phyloP scores from a whole-genome alignment of 2,329 filamentous ascomycete species.

The Trichophyton verrucosum region DNA sequence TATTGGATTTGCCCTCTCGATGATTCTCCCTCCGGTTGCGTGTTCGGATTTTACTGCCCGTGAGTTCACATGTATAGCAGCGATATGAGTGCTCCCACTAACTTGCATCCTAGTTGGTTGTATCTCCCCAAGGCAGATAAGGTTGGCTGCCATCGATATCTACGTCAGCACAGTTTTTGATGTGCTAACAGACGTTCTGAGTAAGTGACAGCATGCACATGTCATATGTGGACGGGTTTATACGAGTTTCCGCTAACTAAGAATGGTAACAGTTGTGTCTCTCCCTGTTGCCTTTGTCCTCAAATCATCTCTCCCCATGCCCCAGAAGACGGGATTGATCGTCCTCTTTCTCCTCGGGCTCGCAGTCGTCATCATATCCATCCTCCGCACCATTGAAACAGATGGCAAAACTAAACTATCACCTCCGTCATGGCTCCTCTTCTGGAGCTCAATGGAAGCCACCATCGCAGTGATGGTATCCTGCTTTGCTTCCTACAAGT shows the following conservation, averaged over 20 bases:
- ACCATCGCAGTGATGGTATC: slow-evolving; percentile 10
- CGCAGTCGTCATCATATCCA: slow-evolving; percentile 5
- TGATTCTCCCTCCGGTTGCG: slow-evolving; percentile 2
- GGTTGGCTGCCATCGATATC: not conserved
- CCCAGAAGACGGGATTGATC: slow-evolving; percentile 8
- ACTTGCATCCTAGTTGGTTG: not conserved
- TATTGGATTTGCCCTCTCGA: not conserved
- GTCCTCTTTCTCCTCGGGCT: slow-evolving; percentile 7
- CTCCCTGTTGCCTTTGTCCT: slow-evolving; percentile 9
- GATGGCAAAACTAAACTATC: slow-evolving; percentile 1
- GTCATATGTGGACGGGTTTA: not conserved
- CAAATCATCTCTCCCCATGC: slow-evolving; percentile 6
- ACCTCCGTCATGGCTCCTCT: slow-evolving; percentile 8
- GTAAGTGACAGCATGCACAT: not conserved
- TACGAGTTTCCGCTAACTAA: not conserved
- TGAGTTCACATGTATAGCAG: not conserved
- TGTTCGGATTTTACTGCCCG: slow-evolving; percentile 7
- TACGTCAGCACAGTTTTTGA: not conserved
- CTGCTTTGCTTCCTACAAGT: slow-evolving; percentile 12
- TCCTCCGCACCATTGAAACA: slow-evolving; percentile 6
- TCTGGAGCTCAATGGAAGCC: slow-evolving; percentile 9
- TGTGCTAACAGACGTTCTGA: not conserved
- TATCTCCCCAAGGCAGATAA: not conserved
- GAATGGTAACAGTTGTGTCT: slow-evolving; percentile 4
- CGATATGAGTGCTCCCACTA: not conserved